Evolutionary conservation across 2,329 filamentous ascomycete genomes (phyloP), one percentile per base, ranked within the genome.

Genomic region (Diaporthe ilicicola): DNA sequence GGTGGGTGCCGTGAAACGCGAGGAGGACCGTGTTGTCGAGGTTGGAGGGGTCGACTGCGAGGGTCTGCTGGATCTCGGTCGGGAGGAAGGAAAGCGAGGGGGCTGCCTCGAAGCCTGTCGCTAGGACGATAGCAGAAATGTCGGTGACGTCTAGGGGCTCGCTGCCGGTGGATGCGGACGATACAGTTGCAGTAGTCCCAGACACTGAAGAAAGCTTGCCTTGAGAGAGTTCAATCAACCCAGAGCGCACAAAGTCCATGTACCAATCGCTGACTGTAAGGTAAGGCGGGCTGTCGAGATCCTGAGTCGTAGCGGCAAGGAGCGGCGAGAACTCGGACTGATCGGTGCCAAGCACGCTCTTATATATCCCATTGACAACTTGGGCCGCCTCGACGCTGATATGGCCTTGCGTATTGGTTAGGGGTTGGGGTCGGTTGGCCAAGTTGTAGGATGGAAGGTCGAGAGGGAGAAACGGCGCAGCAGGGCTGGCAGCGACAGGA

Each of bases 381-480:
- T 82, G 82, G 1, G 91, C 91, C 3, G 85, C 86, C 3, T 91
- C 88, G 15, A 85, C 79, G 0, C 87, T 82, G 29, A 94, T 87
- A 51, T 90, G 89, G 0, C 92, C 92, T 61, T 92, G 89, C 0
- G 82, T 86, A 73, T 94, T 91, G 7, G 81, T 81, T 1, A 95
- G 82, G 0, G 88, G 87, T 0, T 83, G 79, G 0, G 89, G 87
- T 6, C 92, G 86, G 68, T 89, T 88, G 34, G 85, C 86, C 5
- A 93, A 80, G 75, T 96, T 93, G 77, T 93, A 94, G 2, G 93
- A 89, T 2, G 86, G 83, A 53, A 95, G 84, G 78, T 97, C 94
- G 9, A 94, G 80, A 0, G 94, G 94, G 0, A 94, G 79, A 74
- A 95, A 95, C 0, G 86, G 85, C 0, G 91, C 86, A 0, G 86